These are phyloP conservation scores for Trypanosoma scelopori DNA, from an alignment of 208 protist species.

Conservation along the genomic window DNA sequence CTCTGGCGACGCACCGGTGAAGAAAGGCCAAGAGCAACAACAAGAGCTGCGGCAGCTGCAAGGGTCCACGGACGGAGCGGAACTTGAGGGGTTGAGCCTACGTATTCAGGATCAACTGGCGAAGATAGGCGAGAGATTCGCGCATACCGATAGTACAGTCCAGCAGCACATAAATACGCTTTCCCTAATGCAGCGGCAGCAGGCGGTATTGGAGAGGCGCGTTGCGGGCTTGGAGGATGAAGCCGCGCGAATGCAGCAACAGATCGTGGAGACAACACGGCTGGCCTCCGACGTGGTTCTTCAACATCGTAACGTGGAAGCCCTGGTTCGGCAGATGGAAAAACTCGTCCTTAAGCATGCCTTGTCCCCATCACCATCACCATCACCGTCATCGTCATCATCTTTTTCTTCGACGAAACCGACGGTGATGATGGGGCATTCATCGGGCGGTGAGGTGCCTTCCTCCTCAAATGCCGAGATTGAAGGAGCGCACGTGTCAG, in stretches of 20 bases:
- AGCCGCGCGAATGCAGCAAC: conserved; percentile 29
- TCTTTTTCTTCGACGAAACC: background rate
- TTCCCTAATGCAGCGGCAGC: conserved; percentile 42
- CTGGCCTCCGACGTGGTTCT: conserved; percentile 54
- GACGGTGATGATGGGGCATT: background rate
- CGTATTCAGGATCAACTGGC: conserved; percentile 22
- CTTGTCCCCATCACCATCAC: background rate
- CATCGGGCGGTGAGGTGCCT: too few species aligned
- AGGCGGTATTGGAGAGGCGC: conserved; percentile 47
- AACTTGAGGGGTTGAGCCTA: background rate
- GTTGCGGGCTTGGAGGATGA: conserved; percentile 44
- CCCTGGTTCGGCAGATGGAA: conserved; percentile 71
- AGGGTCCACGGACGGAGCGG: background rate
- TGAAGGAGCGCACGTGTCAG: background rate
- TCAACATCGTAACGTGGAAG: conserved; percentile 55
- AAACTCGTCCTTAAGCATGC: conserved; percentile 28
- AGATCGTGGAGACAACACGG: conserved; percentile 40
- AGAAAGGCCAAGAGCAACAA: background rate
- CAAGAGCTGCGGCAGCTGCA: background rate
- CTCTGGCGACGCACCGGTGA: background rate
- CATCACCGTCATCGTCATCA: background rate
- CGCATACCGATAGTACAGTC: conserved; percentile 5
- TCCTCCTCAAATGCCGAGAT: background rate
- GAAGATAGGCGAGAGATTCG: conserved; percentile 15
- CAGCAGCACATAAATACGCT: conserved; percentile 33